These are phyloP conservation scores for Pyrenophora teres DNA, from an alignment of 2,329 filamentous ascomycete genomes.

Conservation along the genomic window DNA sequence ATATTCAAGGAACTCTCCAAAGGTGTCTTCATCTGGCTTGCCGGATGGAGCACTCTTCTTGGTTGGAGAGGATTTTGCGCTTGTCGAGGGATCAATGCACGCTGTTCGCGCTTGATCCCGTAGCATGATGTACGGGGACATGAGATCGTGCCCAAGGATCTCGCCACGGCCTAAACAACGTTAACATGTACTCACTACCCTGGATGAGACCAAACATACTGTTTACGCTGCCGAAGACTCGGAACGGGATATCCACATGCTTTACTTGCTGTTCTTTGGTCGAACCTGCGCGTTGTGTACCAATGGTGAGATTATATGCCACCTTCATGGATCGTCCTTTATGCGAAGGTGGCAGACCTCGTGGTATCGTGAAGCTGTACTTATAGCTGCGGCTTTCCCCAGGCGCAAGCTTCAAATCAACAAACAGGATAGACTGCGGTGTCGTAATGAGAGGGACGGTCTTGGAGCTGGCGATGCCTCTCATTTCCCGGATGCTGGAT, in stretches of 20 bases:
- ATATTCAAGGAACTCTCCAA: constrained; percentile 46
- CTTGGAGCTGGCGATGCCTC: constrained; percentile 81
- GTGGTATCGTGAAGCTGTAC: constrained; percentile 84
- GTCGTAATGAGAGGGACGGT: constrained; percentile 91
- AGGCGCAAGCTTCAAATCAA: constrained; percentile 83
- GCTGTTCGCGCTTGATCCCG: constrained; percentile 73
- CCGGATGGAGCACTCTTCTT: constrained; percentile 27
- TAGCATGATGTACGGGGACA: constrained; percentile 89
- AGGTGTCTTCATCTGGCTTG: constrained; percentile 51
- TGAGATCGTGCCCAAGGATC: constrained; percentile 88
- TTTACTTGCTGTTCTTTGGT: constrained; percentile 77
- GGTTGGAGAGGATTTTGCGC: constrained; percentile 9
- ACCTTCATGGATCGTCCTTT: constrained; percentile 94
- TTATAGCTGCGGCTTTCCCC: constrained; percentile 88
- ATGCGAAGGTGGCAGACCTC: constrained; percentile 87
- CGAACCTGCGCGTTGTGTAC: constrained; percentile 83
- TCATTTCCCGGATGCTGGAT: constrained; percentile 95
- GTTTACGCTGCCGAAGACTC: constrained; percentile 91
- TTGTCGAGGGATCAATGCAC: constrained; percentile 36
- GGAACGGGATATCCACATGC: constrained; percentile 90
- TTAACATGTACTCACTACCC: constrained; percentile 21
- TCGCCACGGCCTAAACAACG: constrained; percentile 67
- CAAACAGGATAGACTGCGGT: constrained; percentile 93
- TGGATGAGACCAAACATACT: constrained; percentile 46
- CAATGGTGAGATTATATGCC: constrained; percentile 85